Base-by-base conservation (phyloP, 805 yeast genomes). In the Teunomyces aglyptinius region DNA sequence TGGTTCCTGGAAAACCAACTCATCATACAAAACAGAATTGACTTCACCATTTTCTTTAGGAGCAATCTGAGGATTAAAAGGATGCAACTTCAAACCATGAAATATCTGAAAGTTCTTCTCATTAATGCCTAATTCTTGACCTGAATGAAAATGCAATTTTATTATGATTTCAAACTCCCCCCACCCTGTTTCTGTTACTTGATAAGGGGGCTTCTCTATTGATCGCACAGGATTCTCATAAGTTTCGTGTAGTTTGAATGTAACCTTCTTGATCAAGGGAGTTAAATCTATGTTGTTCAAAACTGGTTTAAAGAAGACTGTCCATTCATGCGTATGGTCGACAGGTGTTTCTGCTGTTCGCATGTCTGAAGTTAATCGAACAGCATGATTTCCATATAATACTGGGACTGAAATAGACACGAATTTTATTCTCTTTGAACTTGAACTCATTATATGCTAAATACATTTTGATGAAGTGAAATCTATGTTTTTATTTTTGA, bases 141-240 rank as follows among this genome's bases (percentile, higher is more conserved):
- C 96, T n/a, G 84, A 77, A 32, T 83, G 84, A 64, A 94, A 94
- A 63, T 84, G 91, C 13, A 94, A 80, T 61, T 91, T 88, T 46
- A 94, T 83, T 31, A 87, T 81, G 50, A 94, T 86, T 60, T 94
- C 99, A 66, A 94, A 94, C 65, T 94, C 99, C 54, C 99, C 99
- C 99, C 99, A 94, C 0, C 99, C 99, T 0, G 98, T 88, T 60
- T 94, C 99, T 1, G 96, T 86, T 24, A 94, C 89, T 63, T 90
- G 96, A 58, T 86, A 94, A 0, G 99, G 99, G 1, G 98, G 97
- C 26, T 73, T 63, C 51, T 94, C 98, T 12, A 92, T 76, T 1
- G 94, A 78, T 46, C 99, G 73, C n/a, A 89, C 81, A 1, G 97
- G 81, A 56, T 84, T 88, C 16, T 84, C 85, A 58, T 92, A 94